Base-by-base conservation (phyloP, 1,139 yeast species). In the Geotrichum bryndzae region DNA sequence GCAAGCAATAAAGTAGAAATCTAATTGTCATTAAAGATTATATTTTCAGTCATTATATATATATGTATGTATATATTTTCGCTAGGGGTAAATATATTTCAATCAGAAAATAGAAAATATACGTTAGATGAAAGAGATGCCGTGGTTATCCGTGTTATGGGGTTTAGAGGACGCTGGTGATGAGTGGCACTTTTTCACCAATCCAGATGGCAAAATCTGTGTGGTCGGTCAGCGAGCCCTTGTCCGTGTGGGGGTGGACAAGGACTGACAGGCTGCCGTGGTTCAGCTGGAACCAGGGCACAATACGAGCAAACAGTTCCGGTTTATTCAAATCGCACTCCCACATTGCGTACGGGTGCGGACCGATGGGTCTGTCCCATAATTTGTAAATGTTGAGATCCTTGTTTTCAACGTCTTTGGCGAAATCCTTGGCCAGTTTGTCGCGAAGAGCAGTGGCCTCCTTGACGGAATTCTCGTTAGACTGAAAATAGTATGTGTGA, bases 341-440 rank as follows among this genome's bases (percentile, higher is more conserved):
- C 68, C 76, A 77, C 80, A 77, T 77, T 4, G 74, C 78, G 57
- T 68, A 71, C 0, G 86, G 84, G 66, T 84, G 87, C 0, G 87
- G 87, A 0, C 88, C 88, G 56, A 84, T 72, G 27, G 85, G 81
- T 58, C 73, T 72, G 57, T 81, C 82, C 79, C 82, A 81, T 57
- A 82, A 73, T 65, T 78, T 77, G 70, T 77, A 75, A 4, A 82
- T 77, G 58, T 84, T 66, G 31, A 82, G 73, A 41, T 73, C 72
- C 1, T 83, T 84, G 1, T 69, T 67, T 18, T 72, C 77, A 27
- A 84, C 73, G 61, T 83, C 86, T 11, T 70, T 61, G 6, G 77
- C 76, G 67, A 84, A 84, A 56, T 82, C 84, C 54, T 66, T 59
- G 51, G 69, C 69, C 7, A 83, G 76, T 61, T 76, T 73, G 27